phyloP scores from a whole-genome alignment of 495 filamentous ascomycete genomes.

The Poronia punctata region DNA sequence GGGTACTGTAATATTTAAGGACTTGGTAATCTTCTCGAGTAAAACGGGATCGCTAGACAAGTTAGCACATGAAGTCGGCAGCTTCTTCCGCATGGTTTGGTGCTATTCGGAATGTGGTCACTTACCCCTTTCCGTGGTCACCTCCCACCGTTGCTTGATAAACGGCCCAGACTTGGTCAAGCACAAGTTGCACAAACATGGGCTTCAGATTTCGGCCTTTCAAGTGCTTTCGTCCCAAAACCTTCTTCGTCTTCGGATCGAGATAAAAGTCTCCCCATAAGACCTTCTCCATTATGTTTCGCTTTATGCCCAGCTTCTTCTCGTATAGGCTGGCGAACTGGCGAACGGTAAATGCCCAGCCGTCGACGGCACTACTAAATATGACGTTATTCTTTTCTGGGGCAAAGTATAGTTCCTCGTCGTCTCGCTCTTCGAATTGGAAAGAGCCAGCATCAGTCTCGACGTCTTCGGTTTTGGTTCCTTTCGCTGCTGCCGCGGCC shows the following conservation, averaged over 20 bases:
- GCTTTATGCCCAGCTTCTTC: constrained; percentile 93
- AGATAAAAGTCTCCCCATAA: constrained; percentile 97
- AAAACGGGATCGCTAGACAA: constrained; percentile 64
- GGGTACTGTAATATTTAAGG: constrained; percentile 73
- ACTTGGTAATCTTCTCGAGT: constrained; percentile 92
- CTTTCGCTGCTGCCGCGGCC: constrained; percentile 49
- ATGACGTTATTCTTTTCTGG: constrained; percentile 99
- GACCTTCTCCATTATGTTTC: constrained; percentile 83
- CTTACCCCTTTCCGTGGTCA: constrained; percentile 72
- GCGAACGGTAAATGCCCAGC: constrained; percentile 93
- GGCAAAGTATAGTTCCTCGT: constrained; percentile 96
- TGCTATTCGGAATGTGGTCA: constrained; percentile 9
- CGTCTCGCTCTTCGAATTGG: constrained; percentile 85
- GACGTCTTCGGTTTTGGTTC: constrained; percentile 37
- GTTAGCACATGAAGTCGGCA: constrained; percentile 10
- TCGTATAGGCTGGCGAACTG: constrained; percentile 94
- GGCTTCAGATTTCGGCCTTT: constrained; percentile 88
- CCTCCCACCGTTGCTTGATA: constrained; percentile 86
- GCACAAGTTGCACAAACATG: constrained; percentile 94
- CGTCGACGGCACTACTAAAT: constrained; percentile 93
- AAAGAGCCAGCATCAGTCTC: constrained; percentile 49
- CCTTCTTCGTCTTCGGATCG: constrained; percentile 93
- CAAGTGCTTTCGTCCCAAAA: constrained; percentile 84
- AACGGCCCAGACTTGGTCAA: constrained; percentile 95
- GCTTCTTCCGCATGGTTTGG: constrained; percentile 4